These are phyloP conservation scores for Marsdenia floribunda DNA, from an alignment of 257 asterid genomes.

Conservation along the genomic window DNA sequence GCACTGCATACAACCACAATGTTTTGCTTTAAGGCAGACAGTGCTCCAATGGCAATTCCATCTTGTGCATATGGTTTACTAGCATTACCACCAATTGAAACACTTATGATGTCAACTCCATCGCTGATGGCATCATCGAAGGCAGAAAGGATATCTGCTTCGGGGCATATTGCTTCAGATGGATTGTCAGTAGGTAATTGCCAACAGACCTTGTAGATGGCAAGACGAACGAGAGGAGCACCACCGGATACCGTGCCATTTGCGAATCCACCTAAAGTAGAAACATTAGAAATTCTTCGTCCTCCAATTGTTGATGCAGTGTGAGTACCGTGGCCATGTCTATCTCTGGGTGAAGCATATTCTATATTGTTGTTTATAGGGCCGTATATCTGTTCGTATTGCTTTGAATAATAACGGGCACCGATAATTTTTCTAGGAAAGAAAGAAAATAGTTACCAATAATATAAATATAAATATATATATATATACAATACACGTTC, in stretches of 20 bases:
- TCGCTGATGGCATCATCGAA: slow-evolving; percentile 43
- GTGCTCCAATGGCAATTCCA: slow-evolving; percentile 31
- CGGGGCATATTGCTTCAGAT: slow-evolving; percentile 20
- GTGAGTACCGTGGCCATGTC: slow-evolving; percentile 41
- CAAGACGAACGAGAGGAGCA: slow-evolving; percentile 34
- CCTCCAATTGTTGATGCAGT: slow-evolving; percentile 39
- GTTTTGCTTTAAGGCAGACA: slow-evolving; percentile 25
- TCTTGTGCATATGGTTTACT: slow-evolving; percentile 8
- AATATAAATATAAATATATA: too few relatives aligned
- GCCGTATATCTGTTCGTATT: slow-evolving; percentile 28
- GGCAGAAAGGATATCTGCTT: slow-evolving; percentile 35
- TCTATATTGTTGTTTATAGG: slow-evolving; percentile 20
- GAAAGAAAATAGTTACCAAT: too few relatives aligned
- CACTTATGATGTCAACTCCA: slow-evolving; percentile 39
- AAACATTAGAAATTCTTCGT: slow-evolving; percentile 24
- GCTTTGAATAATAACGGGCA: slow-evolving; percentile 36
- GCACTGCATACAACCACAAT: slow-evolving; percentile 42
- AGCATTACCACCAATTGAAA: slow-evolving; percentile 15
- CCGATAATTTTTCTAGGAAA: slow-evolving; percentile 34
- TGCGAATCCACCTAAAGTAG: slow-evolving; percentile 33
- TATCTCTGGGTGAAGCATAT: slow-evolving; percentile 31
- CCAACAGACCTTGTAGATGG: slow-evolving; percentile 50
- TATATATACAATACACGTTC: too few relatives aligned
- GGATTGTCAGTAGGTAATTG: slow-evolving; percentile 6
- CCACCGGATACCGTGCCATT: slow-evolving; percentile 40